Conservation (phyloP, 2,329 filamentous ascomycete genomes). For the Malbranchea cinnamomea region DNA sequence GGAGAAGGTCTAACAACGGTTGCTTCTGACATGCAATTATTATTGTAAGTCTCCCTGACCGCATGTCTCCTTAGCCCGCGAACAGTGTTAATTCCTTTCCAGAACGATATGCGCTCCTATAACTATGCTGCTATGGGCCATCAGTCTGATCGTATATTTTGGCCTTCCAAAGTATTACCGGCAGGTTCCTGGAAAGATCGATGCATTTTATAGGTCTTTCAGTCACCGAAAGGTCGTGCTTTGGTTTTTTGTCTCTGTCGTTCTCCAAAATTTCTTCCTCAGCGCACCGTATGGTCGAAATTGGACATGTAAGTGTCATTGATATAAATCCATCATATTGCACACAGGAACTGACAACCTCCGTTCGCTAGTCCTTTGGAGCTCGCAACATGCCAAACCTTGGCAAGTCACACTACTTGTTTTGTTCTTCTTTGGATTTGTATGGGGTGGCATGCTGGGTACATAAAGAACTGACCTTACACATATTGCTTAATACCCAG, state of each 20-base stretch:
- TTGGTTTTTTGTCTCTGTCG: conserved; percentile 51
- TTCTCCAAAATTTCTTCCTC: conserved; percentile 54
- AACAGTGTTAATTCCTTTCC: too few relatives aligned
- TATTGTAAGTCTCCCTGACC: too few relatives aligned
- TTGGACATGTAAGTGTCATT: conserved; percentile 42
- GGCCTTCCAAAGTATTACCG: conserved; percentile 55
- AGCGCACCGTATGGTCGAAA: conserved; percentile 52
- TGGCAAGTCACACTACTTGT: conserved; percentile 43
- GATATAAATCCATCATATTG: background rate
- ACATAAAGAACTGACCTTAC: background rate
- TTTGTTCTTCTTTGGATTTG: conserved; percentile 33
- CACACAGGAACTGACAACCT: background rate
- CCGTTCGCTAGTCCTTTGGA: conserved; percentile 37
- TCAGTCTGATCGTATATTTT: conserved; percentile 41
- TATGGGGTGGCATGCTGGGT: conserved; percentile 36
- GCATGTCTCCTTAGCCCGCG: too few relatives aligned
- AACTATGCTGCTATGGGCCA: conserved; percentile 40
- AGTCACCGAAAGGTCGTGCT: conserved; percentile 48
- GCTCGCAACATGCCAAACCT: conserved; percentile 37
- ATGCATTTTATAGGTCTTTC: conserved; percentile 49
- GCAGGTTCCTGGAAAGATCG: conserved; percentile 47
- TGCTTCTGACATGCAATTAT: too few relatives aligned
- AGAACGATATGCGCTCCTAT: conserved; percentile 43
- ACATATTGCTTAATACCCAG: conserved; percentile 2
- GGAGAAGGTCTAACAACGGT: too few relatives aligned